Evolutionary conservation across 257 asterid genomes (phyloP), one percentile per base, ranked within the genome.

Genomic region (Thymus quinquecostatus): DNA sequence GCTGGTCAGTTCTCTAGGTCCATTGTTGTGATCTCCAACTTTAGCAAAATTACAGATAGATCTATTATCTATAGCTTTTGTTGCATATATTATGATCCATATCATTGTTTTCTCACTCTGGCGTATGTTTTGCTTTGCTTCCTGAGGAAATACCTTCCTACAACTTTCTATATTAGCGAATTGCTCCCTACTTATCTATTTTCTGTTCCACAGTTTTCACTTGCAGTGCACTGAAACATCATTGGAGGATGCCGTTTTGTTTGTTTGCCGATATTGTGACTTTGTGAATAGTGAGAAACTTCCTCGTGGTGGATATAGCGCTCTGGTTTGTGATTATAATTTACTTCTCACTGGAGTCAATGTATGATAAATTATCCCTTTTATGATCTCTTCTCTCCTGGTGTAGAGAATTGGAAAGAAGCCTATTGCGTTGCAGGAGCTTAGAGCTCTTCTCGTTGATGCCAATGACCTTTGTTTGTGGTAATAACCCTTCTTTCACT

Each of bases 401-500:
- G 55, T 81, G 78, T 81, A 92, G 98, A 87, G 71, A 85, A 51
- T 74, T 70, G 87, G 87, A 60, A 83, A 50, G 84, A 90, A 87
- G 79, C 78, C 65, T 75, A 79, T 82, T 75, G 86, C 84, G 55
- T 60, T 86, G 81, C 79, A 77, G 79, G 78, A 81, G 73, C 92
- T 92, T 56, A 68, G 57, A 60, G 74, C 61, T 79, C 89, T 90
- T 67, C 82, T 84, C 64, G 69, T 82, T 13, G 90, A 87, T 61
- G 95, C 97, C 74, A 89, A 77, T 61, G 78, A 80, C 71, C 92
- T 83, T 32, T 86, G 92, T 66, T 68, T 90, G 70, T 79, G 98
- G 98, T 92, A 88, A 61, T 60, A 38, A 33, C 63, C 38, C 48
- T 55, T 60, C 70, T 38, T 63, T 78, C 69, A 50, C 30, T 62